These are phyloP conservation scores for Apiospora pterosperma DNA, from an alignment of 2,329 filamentous ascomycete species.

Conservation along the genomic window DNA sequence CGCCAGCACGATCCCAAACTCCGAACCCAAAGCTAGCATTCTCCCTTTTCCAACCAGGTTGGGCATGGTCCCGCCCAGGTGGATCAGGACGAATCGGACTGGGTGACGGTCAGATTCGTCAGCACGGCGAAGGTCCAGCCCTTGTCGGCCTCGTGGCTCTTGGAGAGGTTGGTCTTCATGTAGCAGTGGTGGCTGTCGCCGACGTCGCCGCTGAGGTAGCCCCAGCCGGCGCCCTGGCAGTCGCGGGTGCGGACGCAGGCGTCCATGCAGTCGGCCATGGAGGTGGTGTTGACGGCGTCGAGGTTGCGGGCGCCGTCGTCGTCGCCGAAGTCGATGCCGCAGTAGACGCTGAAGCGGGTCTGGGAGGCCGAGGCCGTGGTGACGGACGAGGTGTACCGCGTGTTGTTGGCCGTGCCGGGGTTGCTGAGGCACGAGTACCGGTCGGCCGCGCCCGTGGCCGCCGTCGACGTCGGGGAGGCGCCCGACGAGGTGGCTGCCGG, in stretches of 20 bases:
- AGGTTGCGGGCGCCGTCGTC: slow-evolving; percentile 16
- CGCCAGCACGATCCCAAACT: background rate
- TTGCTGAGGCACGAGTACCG: slow-evolving; percentile 7
- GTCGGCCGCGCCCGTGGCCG: slow-evolving; percentile 11
- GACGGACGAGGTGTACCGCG: slow-evolving; percentile 20
- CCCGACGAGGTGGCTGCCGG: slow-evolving; percentile 9
- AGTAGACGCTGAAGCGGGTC: slow-evolving; percentile 22
- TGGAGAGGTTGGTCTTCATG: slow-evolving; percentile 17
- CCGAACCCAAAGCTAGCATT: background rate
- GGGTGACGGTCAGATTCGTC: background rate
- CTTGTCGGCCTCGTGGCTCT: slow-evolving; percentile 4
- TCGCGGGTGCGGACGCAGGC: slow-evolving; percentile 13
- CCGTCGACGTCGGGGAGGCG: slow-evolving; percentile 3
- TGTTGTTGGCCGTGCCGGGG: slow-evolving; percentile 21
- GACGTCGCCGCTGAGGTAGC: slow-evolving; percentile 11
- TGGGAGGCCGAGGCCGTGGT: slow-evolving; percentile 4
- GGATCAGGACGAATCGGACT: background rate
- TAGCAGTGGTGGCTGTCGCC: slow-evolving; percentile 15
- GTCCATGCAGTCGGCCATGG: slow-evolving; percentile 20
- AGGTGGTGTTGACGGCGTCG: slow-evolving; percentile 8
- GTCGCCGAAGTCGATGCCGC: slow-evolving; percentile 23
- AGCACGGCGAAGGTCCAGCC: slow-evolving; percentile 9
- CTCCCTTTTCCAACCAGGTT: background rate
- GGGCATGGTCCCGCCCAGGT: background rate
- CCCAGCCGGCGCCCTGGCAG: slow-evolving; percentile 20